A percentile compares a stretch with the other conserved stretches of the same genome.
phyloP scores from a whole-genome alignment of 129 eudicot species.

The Oenanthe sinensis region DNA sequence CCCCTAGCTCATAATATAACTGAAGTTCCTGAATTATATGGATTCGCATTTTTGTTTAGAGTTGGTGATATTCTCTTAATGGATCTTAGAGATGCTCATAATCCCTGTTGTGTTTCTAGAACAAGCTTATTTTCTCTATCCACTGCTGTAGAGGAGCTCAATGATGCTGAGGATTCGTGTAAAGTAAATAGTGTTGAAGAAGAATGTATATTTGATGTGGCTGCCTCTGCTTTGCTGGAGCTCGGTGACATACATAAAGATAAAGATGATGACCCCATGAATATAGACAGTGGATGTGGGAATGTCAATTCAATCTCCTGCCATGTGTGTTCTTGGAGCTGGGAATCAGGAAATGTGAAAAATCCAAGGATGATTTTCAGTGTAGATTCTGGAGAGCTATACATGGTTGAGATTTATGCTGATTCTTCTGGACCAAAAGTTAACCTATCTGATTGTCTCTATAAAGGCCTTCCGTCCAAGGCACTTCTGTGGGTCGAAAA shows the following conservation, averaged over 20 bases:
- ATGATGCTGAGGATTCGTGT: conserved; percentile 39
- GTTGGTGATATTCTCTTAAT: conserved; percentile 71
- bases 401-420: conserved; percentile 45
- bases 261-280: conserved; percentile 81
- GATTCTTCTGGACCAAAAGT: conserved; percentile 57
- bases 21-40: conserved; percentile 82
- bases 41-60: conserved; percentile 74
- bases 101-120: conserved; percentile 64
- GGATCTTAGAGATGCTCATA: conserved; percentile 75
- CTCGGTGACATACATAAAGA: conserved; percentile 57
- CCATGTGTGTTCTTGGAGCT: conserved; percentile 86
- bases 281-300: conserved; percentile 48
- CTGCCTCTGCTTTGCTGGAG: conserved; percentile 95
- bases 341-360: conserved; percentile 56
- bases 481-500: conserved; percentile 74
- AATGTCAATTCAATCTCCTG: conserved; percentile 40
- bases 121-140: conserved; percentile 52
- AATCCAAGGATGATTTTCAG: conserved; percentile 69
- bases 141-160: conserved; percentile 51
- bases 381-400: conserved; percentile 77
- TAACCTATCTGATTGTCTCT: conserved; percentile 67
- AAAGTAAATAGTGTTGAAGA: conserved; percentile 74
- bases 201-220: conserved; percentile 85
- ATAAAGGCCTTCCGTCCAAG: conserved; percentile 57
- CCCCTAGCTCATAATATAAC: conserved; percentile 64